phyloP scores from a whole-genome alignment of 2,329 filamentous ascomycete genomes.

The Herpotrichia juniperi region DNA sequence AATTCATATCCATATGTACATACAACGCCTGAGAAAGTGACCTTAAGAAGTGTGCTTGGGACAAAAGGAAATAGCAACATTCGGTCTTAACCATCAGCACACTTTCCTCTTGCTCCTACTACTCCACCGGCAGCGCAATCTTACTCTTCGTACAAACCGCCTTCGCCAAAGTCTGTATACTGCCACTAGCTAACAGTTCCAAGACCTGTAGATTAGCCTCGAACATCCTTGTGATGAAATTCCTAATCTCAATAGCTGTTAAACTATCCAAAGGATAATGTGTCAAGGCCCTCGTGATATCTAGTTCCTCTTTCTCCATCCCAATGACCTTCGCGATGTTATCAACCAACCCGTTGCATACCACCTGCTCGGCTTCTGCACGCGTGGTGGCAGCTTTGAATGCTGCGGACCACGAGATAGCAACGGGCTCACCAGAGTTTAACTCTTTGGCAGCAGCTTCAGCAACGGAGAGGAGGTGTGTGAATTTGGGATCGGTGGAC shows the following conservation, averaged over 20 bases:
- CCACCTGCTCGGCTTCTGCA: slow-evolving; percentile 26
- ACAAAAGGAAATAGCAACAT: neutral
- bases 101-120: neutral
- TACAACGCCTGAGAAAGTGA: neutral
- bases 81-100: neutral
- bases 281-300: slow-evolving; percentile 24
- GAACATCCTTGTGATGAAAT: slow-evolving; percentile 45
- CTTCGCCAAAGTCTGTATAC: slow-evolving; percentile 56
- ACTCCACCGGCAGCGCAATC: slow-evolving; percentile 3
- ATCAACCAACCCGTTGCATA: slow-evolving; percentile 26
- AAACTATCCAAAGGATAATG: slow-evolving; percentile 34
- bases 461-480: slow-evolving; percentile 24
- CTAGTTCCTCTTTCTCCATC: slow-evolving; percentile 33
- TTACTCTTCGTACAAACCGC: slow-evolving; percentile 53
- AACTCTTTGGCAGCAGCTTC: slow-evolving; percentile 22
- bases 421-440: slow-evolving; percentile 8
- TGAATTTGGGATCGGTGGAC: slow-evolving; percentile 34
- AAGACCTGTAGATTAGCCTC: slow-evolving; percentile 61
- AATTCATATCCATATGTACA: too few relatives aligned
- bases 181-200: slow-evolving; percentile 60
- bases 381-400: slow-evolving; percentile 27
- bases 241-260: slow-evolving; percentile 39
- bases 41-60: neutral
- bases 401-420: slow-evolving; percentile 27
- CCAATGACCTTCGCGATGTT: slow-evolving; percentile 33